Base-by-base conservation (phyloP, 805 yeast genomes). In the Candida caryicola region DNA sequence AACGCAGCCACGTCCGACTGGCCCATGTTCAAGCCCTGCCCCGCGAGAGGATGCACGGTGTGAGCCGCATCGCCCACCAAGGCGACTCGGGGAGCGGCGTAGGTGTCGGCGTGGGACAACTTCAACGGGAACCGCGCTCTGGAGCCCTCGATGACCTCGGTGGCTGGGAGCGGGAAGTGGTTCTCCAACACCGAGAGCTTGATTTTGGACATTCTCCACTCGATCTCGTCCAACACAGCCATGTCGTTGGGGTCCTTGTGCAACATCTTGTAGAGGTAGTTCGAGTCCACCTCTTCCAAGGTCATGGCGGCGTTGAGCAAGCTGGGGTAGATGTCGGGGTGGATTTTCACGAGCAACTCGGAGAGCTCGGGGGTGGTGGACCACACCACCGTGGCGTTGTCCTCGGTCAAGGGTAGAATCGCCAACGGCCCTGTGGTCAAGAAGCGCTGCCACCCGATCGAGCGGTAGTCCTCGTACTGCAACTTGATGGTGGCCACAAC, bases 61-160 rank as follows among this genome's bases (percentile, higher is more conserved):
- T 93, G 99, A 0, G 98, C 98, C 1, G 99, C 98, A 62, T 93
- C 99, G 17, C 99, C 99, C 7, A 91, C 85, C n/a, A 93, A 66
- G 0, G 97, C 98, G 21, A 91, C 74, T 48, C 98, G 72, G 3
- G 85, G 90, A 2, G 79, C 79, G 14, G 87, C 79, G 57, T 93
- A 93, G 1, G 85, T 76, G 54, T 93, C 98, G 2, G 96, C 95
- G 56, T 93, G 97, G 15, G 89, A 80, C 66, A 91, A 62, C 49
- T 82, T 81, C 47, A 93, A 69, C 16, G 99, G 99, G 69, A 93
- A 93, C 33, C 84, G 73, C 0, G 95, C 98, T 44, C 95, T 73
- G 2, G 95, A 77, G 6, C 73, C 68, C 2, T 74, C 74, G 23
- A 77, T 70, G 4, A 89, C 76, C 4, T 71, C 73, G 6, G 66